Conservation (phyloP, 495 filamentous ascomycete genomes). For the Aspergillus affinis region DNA sequence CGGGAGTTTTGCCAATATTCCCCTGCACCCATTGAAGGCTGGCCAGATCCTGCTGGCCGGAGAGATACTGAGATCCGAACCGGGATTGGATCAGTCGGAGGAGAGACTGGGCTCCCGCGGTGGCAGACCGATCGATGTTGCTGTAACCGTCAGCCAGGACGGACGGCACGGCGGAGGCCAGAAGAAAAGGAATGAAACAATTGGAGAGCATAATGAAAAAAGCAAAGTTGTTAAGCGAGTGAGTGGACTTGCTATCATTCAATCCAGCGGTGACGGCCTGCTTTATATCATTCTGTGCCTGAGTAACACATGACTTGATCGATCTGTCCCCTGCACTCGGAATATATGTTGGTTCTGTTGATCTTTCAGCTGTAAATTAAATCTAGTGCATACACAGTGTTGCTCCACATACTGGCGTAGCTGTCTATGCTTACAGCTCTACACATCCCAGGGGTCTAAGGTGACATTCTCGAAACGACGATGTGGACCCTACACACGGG, state of each 20-base stretch:
- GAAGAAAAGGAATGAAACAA: not conserved
- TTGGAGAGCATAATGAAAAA: constrained; percentile 3
- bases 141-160: constrained; percentile 3
- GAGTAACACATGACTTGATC: not conserved
- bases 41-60: constrained; percentile 10
- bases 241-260: not conserved
- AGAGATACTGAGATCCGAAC: constrained; percentile 1
- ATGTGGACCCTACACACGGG: not conserved
- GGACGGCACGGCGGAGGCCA: not conserved
- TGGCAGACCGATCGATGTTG: constrained; percentile 4
- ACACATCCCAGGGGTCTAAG: not conserved
- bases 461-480: not conserved
- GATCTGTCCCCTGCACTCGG: not conserved
- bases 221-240: not conserved
- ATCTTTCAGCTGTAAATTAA: too few relatives aligned
- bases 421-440: not conserved
- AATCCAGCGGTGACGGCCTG: not conserved
- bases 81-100: constrained; percentile 5
- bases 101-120: constrained; percentile 1
- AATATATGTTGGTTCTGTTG: too few relatives aligned
- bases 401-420: not conserved
- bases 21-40: constrained; percentile 4
- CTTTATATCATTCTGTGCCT: not conserved
- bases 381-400: too few relatives aligned
- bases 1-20: constrained; percentile 1